Evolutionary conservation across 2,329 filamentous ascomycete species (phyloP).

Genomic region (Calonectria hawksworthii): DNA sequence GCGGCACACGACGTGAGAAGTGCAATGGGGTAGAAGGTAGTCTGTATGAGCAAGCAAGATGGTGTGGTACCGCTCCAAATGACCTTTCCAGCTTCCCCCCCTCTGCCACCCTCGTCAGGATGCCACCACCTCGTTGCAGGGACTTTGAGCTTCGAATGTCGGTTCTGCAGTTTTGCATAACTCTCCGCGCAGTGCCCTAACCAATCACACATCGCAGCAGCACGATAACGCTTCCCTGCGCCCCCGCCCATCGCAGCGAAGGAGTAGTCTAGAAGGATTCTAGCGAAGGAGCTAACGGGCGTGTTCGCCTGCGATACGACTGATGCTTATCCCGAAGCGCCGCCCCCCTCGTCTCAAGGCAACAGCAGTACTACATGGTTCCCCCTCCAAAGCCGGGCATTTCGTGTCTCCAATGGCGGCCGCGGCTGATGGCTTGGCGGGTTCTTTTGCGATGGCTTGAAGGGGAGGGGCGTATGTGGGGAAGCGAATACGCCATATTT

Average conservation of each 20-base stretch:
- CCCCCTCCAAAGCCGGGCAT: background rate
- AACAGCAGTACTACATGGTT: background rate
- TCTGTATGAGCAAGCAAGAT: background rate
- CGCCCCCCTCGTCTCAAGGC: background rate
- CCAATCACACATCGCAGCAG: constrained; percentile 29
- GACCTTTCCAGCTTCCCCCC: background rate
- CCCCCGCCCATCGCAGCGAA: constrained; percentile 11
- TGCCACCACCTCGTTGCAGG: background rate
- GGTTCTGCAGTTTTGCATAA: constrained; percentile 15
- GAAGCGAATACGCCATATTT: constrained; percentile 5
- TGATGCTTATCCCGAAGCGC: background rate
- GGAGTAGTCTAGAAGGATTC: constrained; percentile 44
- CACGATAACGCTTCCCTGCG: constrained; percentile 12
- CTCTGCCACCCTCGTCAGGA: background rate
- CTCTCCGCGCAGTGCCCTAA: background rate
- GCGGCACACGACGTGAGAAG: constrained; percentile 1
- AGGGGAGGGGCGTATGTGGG: constrained; percentile 13
- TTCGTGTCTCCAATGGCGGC: background rate
- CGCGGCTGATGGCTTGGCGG: background rate
- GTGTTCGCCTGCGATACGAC: constrained; percentile 1
- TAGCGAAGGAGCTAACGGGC: constrained; percentile 29
- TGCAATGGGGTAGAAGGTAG: background rate
- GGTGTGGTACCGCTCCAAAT: background rate
- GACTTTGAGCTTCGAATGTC: constrained; percentile 12
- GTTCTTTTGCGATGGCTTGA: constrained; percentile 10